phyloP scores from a whole-genome alignment of 2,329 filamentous ascomycete genomes.

The Trichoderma afroharzianum region DNA sequence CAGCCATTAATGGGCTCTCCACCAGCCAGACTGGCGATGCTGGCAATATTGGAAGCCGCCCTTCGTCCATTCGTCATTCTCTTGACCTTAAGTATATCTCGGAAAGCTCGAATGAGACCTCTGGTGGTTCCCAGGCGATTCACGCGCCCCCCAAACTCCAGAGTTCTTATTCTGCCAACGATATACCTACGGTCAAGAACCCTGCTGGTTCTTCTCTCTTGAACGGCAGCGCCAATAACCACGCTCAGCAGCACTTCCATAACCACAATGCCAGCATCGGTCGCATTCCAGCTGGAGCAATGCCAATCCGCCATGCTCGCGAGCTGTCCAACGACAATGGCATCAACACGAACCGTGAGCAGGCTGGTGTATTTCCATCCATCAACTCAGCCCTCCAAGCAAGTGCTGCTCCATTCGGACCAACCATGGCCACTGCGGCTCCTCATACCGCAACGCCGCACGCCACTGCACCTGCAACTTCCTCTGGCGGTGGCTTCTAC shows the following conservation, averaged over 20 bases:
- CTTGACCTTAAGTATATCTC: constrained; percentile 51
- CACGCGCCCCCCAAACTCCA: constrained; percentile 70
- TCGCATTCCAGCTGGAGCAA: constrained; percentile 66
- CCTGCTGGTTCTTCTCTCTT: constrained; percentile 46
- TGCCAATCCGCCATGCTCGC: constrained; percentile 67
- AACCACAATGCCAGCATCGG: constrained; percentile 81
- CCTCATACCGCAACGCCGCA: constrained; percentile 27
- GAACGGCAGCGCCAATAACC: constrained; percentile 50
- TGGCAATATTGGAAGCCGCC: constrained; percentile 45
- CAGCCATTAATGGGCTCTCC: constrained; percentile 42
- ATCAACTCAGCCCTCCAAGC: constrained; percentile 74
- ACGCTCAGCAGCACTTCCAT: constrained; percentile 62
- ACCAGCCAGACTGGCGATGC: constrained; percentile 43
- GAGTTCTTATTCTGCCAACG: constrained; percentile 85
- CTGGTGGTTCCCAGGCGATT: constrained; percentile 42
- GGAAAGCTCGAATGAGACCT: constrained; percentile 41
- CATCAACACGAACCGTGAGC: constrained; percentile 40
- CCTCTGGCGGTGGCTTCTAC: constrained; percentile 33
- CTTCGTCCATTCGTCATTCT: constrained; percentile 53
- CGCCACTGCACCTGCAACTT: constrained; percentile 26
- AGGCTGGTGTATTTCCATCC: constrained; percentile 50
- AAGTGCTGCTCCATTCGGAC: constrained; percentile 75
- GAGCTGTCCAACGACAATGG: constrained; percentile 59
- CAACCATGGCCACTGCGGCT: constrained; percentile 40
- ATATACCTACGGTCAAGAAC: constrained; percentile 81